These are phyloP conservation scores for Tulasnella sp. DNA, from an alignment of 768 basidiomycete genomes.

Conservation along the genomic window DNA sequence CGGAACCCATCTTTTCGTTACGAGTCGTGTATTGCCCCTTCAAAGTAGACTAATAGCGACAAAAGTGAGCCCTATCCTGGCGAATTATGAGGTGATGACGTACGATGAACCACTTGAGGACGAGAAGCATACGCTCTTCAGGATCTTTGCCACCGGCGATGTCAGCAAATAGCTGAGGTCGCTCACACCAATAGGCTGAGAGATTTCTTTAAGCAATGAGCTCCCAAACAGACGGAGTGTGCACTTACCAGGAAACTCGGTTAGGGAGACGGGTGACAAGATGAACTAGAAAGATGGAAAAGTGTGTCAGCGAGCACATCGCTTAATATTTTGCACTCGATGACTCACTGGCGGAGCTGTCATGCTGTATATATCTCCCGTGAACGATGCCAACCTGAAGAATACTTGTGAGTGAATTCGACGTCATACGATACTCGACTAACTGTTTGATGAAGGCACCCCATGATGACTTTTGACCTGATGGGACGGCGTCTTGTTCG, in stretches of 20 bases:
- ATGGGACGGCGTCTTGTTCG: conserved; percentile 46
- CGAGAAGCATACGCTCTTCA: conserved; percentile 61
- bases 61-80: not conserved
- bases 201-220: conserved; percentile 14
- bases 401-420: not conserved
- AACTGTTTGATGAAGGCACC: conserved; percentile 83
- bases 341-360: conserved; percentile 43
- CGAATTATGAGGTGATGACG: not conserved
- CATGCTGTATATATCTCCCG: conserved; percentile 73
- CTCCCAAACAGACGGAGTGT: not conserved
- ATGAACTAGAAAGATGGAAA: conserved; percentile 49
- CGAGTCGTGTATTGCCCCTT: conserved; percentile 92
- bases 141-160: conserved; percentile 66
- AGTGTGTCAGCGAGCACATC: not conserved
- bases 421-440: conserved; percentile 20
- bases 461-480: conserved; percentile 77
- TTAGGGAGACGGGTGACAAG: conserved; percentile 77
- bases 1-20: conserved; percentile 90
- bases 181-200: conserved; percentile 93
- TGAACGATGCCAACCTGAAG: conserved; percentile 64
- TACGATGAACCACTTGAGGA: conserved; percentile 86
- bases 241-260: conserved; percentile 72
- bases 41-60: conserved; percentile 38
- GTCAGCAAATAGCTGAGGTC: conserved; percentile 74
- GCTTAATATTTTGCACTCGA: not conserved